Evolutionary conservation across 495 filamentous ascomycete species (phyloP), one percentile per base, ranked within the genome.

Genomic region (Aspergillus haitiensis): DNA sequence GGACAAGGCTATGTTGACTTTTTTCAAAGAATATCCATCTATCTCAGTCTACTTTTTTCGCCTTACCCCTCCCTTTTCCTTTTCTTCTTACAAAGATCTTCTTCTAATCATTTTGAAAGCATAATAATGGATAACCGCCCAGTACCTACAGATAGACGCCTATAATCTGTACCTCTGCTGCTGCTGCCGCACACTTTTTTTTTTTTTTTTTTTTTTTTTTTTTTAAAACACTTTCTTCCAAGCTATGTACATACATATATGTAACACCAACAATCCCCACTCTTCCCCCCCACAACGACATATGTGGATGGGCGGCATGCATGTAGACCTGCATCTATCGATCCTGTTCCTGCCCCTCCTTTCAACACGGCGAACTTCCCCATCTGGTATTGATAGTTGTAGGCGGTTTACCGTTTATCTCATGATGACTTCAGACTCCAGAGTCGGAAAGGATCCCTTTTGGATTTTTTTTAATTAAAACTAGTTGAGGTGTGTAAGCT

Each of bases 301-400:
- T 47, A 47, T 47, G 44, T 9, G 44, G 44, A 21, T 47, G 44
- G 44, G 27, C 44, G 44, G 44, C 44, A 47, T 47, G 44, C 44
- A 47, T 47, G 44, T 47, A 47, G 27, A 47, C 15, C 44, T 18
- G n/a, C 44, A 47, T 47, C 44, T 16, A 18, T 47, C 44, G 2
- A 7, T 9, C 44, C 44, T 16, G 13, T 21, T 47, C 15, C 44
- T 47, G 9, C 6, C n/a, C 44, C 44, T 47, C 44, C 13, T 18
- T 47, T 47, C 44, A 47, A 42, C 15, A 42, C 39, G 15, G 9
- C 5, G 15, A 8, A 16, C 11, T 21, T 21, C 44, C 44, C 13
- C 37, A 13, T 40, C 37, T 21, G 16, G 15, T 1, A 47, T 7
- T 4, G n/a, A 10, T 9, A 18, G 27, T 47, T 18, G 37, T 13